Conservation (phyloP, 2,329 filamentous ascomycete genomes). For the Colletotrichum lindemuthianum region DNA sequence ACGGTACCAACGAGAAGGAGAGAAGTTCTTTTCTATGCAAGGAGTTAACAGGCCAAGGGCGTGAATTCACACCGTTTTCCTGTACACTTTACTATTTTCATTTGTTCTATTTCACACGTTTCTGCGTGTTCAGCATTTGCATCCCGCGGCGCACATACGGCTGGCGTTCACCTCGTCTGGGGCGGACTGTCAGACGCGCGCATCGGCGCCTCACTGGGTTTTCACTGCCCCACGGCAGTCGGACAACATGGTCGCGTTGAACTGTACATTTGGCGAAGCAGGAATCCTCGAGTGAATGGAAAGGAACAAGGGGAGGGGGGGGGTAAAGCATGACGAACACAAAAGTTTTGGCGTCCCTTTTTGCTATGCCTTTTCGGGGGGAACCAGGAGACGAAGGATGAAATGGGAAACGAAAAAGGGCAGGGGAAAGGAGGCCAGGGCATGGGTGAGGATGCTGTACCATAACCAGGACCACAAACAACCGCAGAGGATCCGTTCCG, state of each 20-base stretch:
- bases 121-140: conserved; percentile 33
- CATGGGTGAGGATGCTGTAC: conserved; percentile 34
- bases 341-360: conserved; percentile 35
- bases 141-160: conserved; percentile 8
- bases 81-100: conserved; percentile 28
- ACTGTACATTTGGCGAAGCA: conserved; percentile 32
- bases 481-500: conserved; percentile 26
- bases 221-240: neutral
- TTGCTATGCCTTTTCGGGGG: conserved; percentile 28
- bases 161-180: conserved; percentile 15
- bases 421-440: conserved; percentile 4
- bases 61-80: conserved; percentile 32
- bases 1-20: conserved; percentile 19
- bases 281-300: conserved; percentile 19
- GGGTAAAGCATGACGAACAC: conserved; percentile 30
- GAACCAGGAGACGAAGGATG: neutral
- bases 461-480: conserved; percentile 31
- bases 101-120: conserved; percentile 11
- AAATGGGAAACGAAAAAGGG: conserved; percentile 16
- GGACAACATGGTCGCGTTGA: conserved; percentile 1
- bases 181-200: neutral
- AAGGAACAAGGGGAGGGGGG: conserved; percentile 19
- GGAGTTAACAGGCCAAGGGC: conserved; percentile 30
- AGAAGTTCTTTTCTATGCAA: conserved; percentile 27
- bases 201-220: conserved; percentile 15